Base-by-base conservation (phyloP, 805 yeast species). In the Kuraishia cidri region DNA sequence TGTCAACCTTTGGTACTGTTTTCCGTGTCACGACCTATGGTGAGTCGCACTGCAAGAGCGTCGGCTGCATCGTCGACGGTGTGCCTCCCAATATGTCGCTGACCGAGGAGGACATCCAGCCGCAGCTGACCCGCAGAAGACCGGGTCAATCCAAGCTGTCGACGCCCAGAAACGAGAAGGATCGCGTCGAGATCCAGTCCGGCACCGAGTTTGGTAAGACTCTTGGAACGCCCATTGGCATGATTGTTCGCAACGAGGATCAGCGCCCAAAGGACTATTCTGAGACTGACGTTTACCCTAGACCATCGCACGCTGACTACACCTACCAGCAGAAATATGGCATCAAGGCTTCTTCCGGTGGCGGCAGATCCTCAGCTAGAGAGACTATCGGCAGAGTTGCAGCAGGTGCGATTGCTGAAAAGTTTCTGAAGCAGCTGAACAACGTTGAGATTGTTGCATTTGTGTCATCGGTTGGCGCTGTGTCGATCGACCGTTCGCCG, bases 381-480 rank as follows among this genome's bases (percentile, higher is more conserved):
- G 98, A 92, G 62, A 92, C 98, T 27, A 92, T 92, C 48, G 98
- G 98, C 37, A 76, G 98, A 59, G 98, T 92, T 34, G 97, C 97
- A 30, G 97, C 97, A 6, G 97, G 97, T 51, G 97, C 96, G 32
- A 78, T 92, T 58, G 98, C 98, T 31, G 98, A 92, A 59, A 90
- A 88, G 62, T 79, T 85, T 42, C 70, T 92, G 50, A 52, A 62
- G 31, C 76, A 80, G 46, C 81, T 83, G 35, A 77, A 81, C 52
- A 72, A 74, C 38, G 92, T 92, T 29, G 97, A 90, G 58, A 85
- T 92, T 48, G 96, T 92, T 30, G 98, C 97, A 0, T 92, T 92
- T 59, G 97, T 90, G 15, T 75, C 92, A n/a, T 81, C 84, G 38
- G 95, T 92, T 41, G 98, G 98, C 28, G 66, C 70, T 18, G 67